A percentile compares a stretch with the other conserved stretches of the same genome.
Evolutionary conservation across 495 filamentous ascomycete species (phyloP).

Genomic region (Beverwykella pulmonaria): DNA sequence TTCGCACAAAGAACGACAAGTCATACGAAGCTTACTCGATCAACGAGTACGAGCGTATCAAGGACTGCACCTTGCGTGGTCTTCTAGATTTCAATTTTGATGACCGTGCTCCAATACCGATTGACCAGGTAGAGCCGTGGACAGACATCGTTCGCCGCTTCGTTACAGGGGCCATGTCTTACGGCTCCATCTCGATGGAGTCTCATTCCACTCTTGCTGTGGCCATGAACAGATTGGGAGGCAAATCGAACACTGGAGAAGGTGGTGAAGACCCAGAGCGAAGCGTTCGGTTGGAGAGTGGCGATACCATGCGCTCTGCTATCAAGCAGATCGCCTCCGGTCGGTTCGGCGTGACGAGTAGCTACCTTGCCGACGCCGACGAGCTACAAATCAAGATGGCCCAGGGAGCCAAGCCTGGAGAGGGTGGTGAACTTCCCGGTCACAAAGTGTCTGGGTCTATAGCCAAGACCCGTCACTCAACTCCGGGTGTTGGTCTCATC

Average conservation of each 20-base stretch:
- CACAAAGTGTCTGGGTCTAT: slow-evolving; percentile 98
- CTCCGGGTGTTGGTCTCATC: slow-evolving; percentile 95
- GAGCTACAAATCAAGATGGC: slow-evolving; percentile 99
- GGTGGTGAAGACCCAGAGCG: slow-evolving; percentile 97
- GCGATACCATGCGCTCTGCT: slow-evolving; percentile 96
- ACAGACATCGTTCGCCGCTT: slow-evolving; percentile 98
- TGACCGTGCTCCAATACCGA: slow-evolving; percentile 79
- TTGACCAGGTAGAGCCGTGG: slow-evolving; percentile 99
- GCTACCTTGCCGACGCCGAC: slow-evolving; percentile 97
- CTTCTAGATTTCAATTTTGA: slow-evolving; percentile 98
- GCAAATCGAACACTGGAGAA: slow-evolving; percentile 99
- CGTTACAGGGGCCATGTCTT: slow-evolving; percentile 99
- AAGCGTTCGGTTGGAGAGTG: slow-evolving; percentile 82
- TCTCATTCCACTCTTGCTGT: slow-evolving; percentile 96
- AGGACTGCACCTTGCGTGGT: slow-evolving; percentile 93
- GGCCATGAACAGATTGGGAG: slow-evolving; percentile 96
- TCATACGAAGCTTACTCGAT: slow-evolving; percentile 98
- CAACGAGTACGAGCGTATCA: slow-evolving; percentile 95
- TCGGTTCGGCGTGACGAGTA: slow-evolving; percentile 95
- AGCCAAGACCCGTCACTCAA: slow-evolving; percentile 96
- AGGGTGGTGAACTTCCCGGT: slow-evolving; percentile 96
- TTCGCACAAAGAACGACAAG: slow-evolving; percentile 98
- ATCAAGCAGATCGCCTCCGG: slow-evolving; percentile 99
- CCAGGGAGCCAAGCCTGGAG: slow-evolving; percentile 97
- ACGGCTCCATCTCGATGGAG: slow-evolving; percentile 99